These are phyloP conservation scores for Suillus subalutaceus DNA, from an alignment of 768 basidiomycete genomes.

Conservation along the genomic window DNA sequence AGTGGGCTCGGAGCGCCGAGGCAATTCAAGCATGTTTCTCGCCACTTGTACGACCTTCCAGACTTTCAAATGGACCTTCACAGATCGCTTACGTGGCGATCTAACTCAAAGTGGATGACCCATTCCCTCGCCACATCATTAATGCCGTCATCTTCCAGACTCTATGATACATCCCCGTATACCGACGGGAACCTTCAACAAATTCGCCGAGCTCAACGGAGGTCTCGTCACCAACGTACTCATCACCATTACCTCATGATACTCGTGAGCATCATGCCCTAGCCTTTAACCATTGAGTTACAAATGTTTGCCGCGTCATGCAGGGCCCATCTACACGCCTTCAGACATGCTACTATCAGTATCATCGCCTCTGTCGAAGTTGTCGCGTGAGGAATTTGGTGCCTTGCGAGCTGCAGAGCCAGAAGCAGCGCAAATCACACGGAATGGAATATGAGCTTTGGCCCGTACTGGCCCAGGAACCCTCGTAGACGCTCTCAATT, in stretches of 20 bases:
- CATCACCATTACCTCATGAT: constrained; percentile 7
- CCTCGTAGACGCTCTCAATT: no score
- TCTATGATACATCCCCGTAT: constrained; percentile 42
- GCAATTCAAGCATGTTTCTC: not conserved
- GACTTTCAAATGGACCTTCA: constrained; percentile 7
- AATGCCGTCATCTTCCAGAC: constrained; percentile 30
- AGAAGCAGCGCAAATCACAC: constrained; percentile 28
- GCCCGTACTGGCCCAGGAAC: no score
- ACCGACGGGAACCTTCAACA: constrained; percentile 32
- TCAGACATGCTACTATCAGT: constrained; percentile 28
- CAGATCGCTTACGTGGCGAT: constrained; percentile 2
- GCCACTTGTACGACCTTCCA: constrained; percentile 5
- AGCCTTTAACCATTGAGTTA: not conserved
- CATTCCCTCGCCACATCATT: constrained; percentile 13
- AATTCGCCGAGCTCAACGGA: constrained; percentile 21
- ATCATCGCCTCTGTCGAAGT: constrained; percentile 23
- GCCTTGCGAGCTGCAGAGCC: constrained; percentile 19
- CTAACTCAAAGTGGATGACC: not conserved
- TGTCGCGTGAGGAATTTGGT: constrained; percentile 12
- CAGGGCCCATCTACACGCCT: constrained; percentile 28
- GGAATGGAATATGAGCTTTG: no score
- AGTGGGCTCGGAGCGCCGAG: not conserved
- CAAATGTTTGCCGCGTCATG: not conserved
- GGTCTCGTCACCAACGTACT: constrained; percentile 16
- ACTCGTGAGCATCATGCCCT: constrained; percentile 4